Percentiles rank a stretch among this genome's conserved stretches.
phyloP scores from a whole-genome alignment of 352 stramenopile genomes.

The Phytopythium boreale region DNA sequence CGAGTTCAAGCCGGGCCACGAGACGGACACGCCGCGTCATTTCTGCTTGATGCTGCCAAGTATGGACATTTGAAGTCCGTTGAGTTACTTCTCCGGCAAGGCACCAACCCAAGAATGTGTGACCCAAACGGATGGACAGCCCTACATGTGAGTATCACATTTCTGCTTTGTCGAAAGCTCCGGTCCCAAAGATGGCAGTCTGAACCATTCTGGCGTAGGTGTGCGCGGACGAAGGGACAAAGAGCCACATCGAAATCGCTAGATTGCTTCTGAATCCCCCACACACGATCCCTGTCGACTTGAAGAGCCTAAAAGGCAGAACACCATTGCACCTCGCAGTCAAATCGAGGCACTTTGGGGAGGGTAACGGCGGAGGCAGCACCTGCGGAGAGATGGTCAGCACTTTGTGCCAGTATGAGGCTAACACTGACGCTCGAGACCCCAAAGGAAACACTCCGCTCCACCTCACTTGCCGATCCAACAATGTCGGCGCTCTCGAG shows the following conservation, averaged over 20 bases:
- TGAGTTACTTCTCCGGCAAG: slow-evolving; percentile 37
- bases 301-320: slow-evolving; percentile 43
- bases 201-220: slow-evolving; percentile 22
- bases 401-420: slow-evolving; percentile 25
- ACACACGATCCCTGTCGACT: slow-evolving; percentile 28
- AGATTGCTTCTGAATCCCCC: slow-evolving; percentile 24
- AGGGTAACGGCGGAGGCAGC: background rate
- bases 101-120: slow-evolving; percentile 25
- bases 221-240: slow-evolving; percentile 34
- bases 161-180: background rate
- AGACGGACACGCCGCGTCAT: slow-evolving; percentile 8
- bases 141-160: slow-evolving; percentile 43
- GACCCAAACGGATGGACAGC: slow-evolving; percentile 61
- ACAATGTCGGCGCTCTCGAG: slow-evolving; percentile 16
- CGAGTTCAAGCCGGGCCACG: background rate
- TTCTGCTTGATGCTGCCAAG: slow-evolving; percentile 45
- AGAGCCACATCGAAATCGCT: slow-evolving; percentile 32
- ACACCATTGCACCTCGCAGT: slow-evolving; percentile 47
- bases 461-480: slow-evolving; percentile 28
- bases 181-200: background rate
- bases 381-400: slow-evolving; percentile 18
- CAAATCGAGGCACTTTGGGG: slow-evolving; percentile 8
- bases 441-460: slow-evolving; percentile 33
- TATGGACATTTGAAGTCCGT: slow-evolving; percentile 40
- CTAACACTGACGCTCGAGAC: slow-evolving; percentile 39